Percentiles rank a stretch among this genome's conserved stretches.
Conservation (phyloP, 345 rosid species). For the Aquilaria yunnanensis region DNA sequence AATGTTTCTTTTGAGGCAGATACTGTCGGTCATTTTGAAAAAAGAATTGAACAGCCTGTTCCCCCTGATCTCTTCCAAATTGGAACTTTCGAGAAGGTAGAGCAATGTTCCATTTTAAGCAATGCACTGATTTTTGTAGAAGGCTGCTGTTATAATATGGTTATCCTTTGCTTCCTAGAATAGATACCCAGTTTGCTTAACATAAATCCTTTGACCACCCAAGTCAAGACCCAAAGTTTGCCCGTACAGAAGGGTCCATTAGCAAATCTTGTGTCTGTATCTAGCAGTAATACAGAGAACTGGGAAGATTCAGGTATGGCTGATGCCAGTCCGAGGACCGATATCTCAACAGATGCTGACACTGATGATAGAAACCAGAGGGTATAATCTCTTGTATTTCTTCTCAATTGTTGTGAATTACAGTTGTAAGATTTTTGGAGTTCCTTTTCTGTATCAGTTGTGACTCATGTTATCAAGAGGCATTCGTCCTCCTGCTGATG, state of each 20-base stretch:
- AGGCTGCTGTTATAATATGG: neutral
- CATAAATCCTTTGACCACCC: slow-evolving; percentile 16
- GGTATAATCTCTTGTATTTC: slow-evolving; percentile 33
- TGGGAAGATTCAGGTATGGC: slow-evolving; percentile 64
- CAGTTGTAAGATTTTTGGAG: too few species aligned
- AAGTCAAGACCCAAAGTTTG: slow-evolving; percentile 25
- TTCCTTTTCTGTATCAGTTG: too few species aligned
- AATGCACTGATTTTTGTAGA: neutral
- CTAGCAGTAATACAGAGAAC: slow-evolving; percentile 37
- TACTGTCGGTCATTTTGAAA: neutral
- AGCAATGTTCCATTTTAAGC: slow-evolving; percentile 1
- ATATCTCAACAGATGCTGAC: slow-evolving; percentile 84
- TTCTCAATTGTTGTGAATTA: neutral
- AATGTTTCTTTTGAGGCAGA: too few species aligned
- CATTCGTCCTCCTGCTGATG: too few species aligned
- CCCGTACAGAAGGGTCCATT: slow-evolving; percentile 30
- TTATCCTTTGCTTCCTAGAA: slow-evolving; percentile 1
- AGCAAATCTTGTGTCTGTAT: slow-evolving; percentile 23
- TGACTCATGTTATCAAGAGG: too few species aligned
- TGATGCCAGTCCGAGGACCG: slow-evolving; percentile 90
- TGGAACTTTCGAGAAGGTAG: slow-evolving; percentile 27
- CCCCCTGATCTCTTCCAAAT: slow-evolving; percentile 17
- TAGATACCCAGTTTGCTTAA: slow-evolving; percentile 19
- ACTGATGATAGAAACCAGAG: slow-evolving; percentile 80
- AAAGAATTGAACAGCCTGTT: slow-evolving; percentile 5